Evolutionary conservation across 306 rosid genomes (phyloP).

Genomic region (Prunus mongolica): DNA sequence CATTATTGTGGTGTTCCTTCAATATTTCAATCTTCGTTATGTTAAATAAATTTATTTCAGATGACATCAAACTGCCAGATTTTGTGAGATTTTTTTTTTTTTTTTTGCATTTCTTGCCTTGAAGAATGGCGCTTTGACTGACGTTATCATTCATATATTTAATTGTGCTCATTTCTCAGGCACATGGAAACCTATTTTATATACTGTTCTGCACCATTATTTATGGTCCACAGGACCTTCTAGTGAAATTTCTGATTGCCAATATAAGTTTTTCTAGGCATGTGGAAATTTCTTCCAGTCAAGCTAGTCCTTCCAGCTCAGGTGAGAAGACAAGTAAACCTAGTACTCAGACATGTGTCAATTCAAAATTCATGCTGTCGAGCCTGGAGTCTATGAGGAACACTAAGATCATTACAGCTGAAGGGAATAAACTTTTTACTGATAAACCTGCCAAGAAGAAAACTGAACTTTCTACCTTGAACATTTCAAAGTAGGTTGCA

Average conservation of each 20-base stretch:
- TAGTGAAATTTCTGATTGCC: constrained; percentile 11
- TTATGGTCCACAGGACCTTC: constrained; percentile 13
- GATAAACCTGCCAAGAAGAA: constrained; percentile 38
- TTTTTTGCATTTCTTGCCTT: background rate
- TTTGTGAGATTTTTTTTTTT: background rate
- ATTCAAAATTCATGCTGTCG: constrained; percentile 32
- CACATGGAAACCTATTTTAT: background rate
- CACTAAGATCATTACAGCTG: constrained; percentile 36
- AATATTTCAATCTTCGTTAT: background rate
- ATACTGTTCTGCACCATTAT: background rate
- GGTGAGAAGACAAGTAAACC: constrained; percentile 33
- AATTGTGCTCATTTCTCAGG: background rate
- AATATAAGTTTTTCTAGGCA: constrained; percentile 13
- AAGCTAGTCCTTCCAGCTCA: constrained; percentile 38
- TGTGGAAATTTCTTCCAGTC: constrained; percentile 37
- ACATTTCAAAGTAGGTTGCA: constrained; percentile 42
- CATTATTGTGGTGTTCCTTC: background rate
- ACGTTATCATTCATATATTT: background rate
- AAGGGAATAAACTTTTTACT: constrained; percentile 44
- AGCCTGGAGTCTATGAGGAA: constrained; percentile 35
- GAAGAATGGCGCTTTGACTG: background rate
- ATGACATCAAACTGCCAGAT: background rate
- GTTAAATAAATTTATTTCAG: background rate
- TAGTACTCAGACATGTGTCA: constrained; percentile 31
- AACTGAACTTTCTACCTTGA: constrained; percentile 45